These are phyloP conservation scores for Erysimum pusillum DNA, from an alignment of 441 rosid species.

Conservation along the genomic window DNA sequence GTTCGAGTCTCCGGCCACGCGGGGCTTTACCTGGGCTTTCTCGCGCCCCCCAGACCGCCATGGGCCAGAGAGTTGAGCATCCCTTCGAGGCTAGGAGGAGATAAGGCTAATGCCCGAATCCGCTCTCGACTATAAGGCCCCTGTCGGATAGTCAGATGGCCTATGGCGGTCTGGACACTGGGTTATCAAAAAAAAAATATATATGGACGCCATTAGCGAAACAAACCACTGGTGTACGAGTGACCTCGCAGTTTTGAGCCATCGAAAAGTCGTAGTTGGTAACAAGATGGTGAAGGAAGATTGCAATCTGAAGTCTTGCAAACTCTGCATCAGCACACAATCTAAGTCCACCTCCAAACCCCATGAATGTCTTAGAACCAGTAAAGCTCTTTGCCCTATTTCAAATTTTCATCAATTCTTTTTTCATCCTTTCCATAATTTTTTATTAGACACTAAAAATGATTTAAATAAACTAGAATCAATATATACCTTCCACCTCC, in stretches of 20 bases:
- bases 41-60: too few species aligned
- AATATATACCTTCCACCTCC: constrained; percentile 29
- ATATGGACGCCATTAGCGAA: neutral
- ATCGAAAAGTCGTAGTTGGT: neutral
- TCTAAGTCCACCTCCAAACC: constrained; percentile 15
- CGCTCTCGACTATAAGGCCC: too few species aligned
- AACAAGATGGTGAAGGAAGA: constrained; percentile 3
- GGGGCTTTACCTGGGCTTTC: too few species aligned
- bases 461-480: neutral
- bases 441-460: neutral
- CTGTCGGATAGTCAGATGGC: too few species aligned
- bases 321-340: constrained; percentile 4
- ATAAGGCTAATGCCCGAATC: too few species aligned
- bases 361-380: constrained; percentile 20
- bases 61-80: too few species aligned
- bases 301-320: constrained; percentile 16
- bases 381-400: constrained; percentile 1
- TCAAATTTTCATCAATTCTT: neutral
- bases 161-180: too few species aligned
- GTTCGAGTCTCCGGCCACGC: too few species aligned
- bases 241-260: neutral
- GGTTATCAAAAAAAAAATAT: too few species aligned
- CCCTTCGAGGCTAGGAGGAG: too few species aligned
- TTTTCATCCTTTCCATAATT: neutral
- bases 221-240: neutral